phyloP scores from a whole-genome alignment of 805 yeast genomes.

The Soucietia sequanensis region DNA sequence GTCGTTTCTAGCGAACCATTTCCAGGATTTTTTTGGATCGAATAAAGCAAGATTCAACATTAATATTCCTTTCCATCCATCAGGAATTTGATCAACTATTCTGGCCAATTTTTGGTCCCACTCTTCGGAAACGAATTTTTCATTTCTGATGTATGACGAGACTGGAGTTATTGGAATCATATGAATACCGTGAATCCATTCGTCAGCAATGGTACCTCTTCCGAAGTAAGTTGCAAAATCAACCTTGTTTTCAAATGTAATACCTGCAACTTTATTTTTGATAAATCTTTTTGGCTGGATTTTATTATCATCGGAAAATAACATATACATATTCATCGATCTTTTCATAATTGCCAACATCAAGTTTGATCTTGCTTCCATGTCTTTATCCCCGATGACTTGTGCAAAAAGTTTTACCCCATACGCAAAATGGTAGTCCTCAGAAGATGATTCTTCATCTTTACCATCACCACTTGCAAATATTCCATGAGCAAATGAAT shows the following conservation, averaged over 20 bases:
- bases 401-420: constrained; percentile 67
- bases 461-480: constrained; percentile 72
- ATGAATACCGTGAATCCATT: constrained; percentile 77
- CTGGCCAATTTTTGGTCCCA: constrained; percentile 52
- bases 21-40: constrained; percentile 55
- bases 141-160: constrained; percentile 57
- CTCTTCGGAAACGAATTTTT: constrained; percentile 58
- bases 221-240: constrained; percentile 79
- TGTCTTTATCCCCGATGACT: constrained; percentile 49
- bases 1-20: constrained; percentile 43
- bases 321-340: constrained; percentile 56
- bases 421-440: constrained; percentile 70
- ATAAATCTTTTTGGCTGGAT: constrained; percentile 57
- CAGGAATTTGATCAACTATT: constrained; percentile 49
- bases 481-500: constrained; percentile 77
- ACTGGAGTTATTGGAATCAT: constrained; percentile 72
- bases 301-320: constrained; percentile 51
- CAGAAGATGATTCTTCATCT: constrained; percentile 72
- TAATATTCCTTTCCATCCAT: constrained; percentile 74
- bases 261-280: constrained; percentile 69
- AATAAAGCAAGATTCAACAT: constrained; percentile 71
- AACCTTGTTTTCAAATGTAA: constrained; percentile 67
- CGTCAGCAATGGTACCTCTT: constrained; percentile 50
- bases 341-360: constrained; percentile 59
- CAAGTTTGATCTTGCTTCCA: constrained; percentile 55